Conservation (phyloP, 2,329 filamentous ascomycete genomes). For the Colletotrichum phormii region DNA sequence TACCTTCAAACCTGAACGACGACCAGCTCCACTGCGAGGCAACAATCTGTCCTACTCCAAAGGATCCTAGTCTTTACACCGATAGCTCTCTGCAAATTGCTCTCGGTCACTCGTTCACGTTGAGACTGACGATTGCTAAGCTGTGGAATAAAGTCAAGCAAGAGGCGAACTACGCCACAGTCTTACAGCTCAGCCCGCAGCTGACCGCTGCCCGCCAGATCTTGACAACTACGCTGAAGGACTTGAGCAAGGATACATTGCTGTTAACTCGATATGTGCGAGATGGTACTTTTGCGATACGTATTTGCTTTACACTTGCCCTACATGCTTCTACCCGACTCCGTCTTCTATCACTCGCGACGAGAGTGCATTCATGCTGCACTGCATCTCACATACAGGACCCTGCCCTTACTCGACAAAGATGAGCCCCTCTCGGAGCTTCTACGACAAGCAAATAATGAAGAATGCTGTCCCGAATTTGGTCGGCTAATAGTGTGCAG, state of each 20-base stretch:
- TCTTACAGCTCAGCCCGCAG: not conserved
- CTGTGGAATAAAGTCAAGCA: too few relatives aligned
- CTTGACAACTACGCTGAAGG: not conserved
- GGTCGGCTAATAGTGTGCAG: too few relatives aligned
- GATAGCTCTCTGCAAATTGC: too few relatives aligned
- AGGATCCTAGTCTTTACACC: too few relatives aligned
- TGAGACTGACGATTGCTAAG: too few relatives aligned
- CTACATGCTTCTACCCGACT: conserved; percentile 56
- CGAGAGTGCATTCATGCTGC: conserved; percentile 59
- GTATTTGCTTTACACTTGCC: conserved; percentile 67
- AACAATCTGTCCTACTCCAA: conserved; percentile 12
- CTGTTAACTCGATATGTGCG: conserved; percentile 39
- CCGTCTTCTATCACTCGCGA: conserved; percentile 63
- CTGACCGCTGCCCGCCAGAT: not conserved
- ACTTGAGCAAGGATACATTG: not conserved
- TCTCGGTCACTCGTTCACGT: too few relatives aligned
- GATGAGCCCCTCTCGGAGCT: not conserved
- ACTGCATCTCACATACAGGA: conserved; percentile 41
- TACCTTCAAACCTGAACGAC: conserved; percentile 64
- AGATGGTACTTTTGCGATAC: conserved; percentile 57
- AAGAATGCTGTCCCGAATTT: conserved; percentile 35
- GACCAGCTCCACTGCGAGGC: conserved; percentile 55
- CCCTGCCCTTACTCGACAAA: conserved; percentile 21
- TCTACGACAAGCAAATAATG: not conserved
- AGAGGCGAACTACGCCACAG: too few relatives aligned